phyloP scores from a whole-genome alignment of 352 stramenopile genomes.

The Globisporangium barbulae region DNA sequence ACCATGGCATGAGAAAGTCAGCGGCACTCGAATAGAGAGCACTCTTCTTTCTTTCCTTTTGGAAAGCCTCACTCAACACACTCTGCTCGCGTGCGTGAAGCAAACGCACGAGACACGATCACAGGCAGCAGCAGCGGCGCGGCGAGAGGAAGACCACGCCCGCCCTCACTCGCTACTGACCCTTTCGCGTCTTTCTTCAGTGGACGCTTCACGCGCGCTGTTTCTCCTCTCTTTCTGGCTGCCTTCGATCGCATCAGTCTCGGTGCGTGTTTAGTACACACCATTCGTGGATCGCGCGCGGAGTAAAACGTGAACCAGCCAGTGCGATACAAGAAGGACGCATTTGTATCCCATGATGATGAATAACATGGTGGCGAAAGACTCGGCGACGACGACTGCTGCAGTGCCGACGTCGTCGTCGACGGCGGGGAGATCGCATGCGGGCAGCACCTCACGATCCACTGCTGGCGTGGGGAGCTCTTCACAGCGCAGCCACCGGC shows the following conservation, averaged over 20 bases:
- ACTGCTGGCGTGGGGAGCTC: not conserved
- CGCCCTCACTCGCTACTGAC: no score
- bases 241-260: no score
- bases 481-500: conserved; percentile 8
- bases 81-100: not conserved
- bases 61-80: not conserved
- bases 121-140: no score
- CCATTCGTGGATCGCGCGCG: no score
- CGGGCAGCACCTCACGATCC: conserved; percentile 8
- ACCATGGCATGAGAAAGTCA: not conserved
- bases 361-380: conserved; percentile 8
- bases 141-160: no score
- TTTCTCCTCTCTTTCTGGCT: no score
- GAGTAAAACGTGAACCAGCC: not conserved
- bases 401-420: not conserved
- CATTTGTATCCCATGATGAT: conserved; percentile 6
- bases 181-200: no score
- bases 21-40: not conserved
- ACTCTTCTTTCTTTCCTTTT: conserved; percentile 7
- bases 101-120: not conserved
- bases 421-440: not conserved
- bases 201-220: no score
- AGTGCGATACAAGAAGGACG: not conserved
- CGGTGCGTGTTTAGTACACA: no score
- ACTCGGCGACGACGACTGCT: not conserved